Conservation (phyloP, 805 yeast species). For the Wickerhamiella sorbophila region DNA sequence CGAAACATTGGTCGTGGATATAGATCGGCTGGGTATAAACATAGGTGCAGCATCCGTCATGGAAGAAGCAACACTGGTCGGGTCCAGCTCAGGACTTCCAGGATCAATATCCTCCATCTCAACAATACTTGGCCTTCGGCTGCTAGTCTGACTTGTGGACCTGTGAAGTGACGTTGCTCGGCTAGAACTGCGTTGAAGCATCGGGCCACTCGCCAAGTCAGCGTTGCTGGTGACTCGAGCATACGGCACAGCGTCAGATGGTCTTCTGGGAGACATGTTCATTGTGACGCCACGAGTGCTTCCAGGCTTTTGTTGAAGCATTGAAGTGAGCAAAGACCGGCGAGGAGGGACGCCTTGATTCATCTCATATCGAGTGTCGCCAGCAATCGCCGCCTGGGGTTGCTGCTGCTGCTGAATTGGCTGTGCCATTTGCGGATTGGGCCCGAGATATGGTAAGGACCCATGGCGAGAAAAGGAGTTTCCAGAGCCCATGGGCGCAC, state of each 20-base stretch:
- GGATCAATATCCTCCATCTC: slow-evolving; percentile 24
- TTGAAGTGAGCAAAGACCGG: slow-evolving; percentile 24
- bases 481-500: neutral
- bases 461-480: neutral
- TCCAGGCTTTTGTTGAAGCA: slow-evolving; percentile 13
- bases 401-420: neutral
- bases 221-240: slow-evolving; percentile 13
- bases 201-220: neutral
- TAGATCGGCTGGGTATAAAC: slow-evolving; percentile 4
- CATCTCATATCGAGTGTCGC: slow-evolving; percentile 8
- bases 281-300: neutral
- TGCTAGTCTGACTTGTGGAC: neutral
- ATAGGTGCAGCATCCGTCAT: neutral
- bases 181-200: neutral
- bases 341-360: slow-evolving; percentile 11
- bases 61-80: neutral
- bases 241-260: slow-evolving; percentile 28
- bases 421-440: neutral
- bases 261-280: slow-evolving; percentile 1
- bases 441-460: neutral
- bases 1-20: slow-evolving; percentile 4
- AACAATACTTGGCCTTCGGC: neutral
- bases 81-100: neutral
- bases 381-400: slow-evolving; percentile 1
- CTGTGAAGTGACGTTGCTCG: slow-evolving; percentile 1